These are phyloP conservation scores for Tanacetum coccineum DNA, from an alignment of 129 eudicot genomes.

Conservation along the genomic window DNA sequence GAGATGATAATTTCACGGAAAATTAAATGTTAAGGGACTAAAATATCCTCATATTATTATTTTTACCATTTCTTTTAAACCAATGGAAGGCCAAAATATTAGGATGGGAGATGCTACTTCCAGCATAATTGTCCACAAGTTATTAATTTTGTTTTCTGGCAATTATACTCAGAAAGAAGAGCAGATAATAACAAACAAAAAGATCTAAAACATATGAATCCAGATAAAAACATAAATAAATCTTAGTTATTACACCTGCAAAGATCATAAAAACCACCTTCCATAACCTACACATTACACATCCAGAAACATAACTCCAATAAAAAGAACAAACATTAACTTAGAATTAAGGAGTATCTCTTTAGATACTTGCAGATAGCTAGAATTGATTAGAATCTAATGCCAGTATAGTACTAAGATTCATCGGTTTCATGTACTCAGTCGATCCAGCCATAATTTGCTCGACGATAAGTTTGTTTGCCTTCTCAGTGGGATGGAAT, in stretches of 20 bases:
- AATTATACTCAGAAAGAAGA: neutral
- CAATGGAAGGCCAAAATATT: no score
- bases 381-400: constrained; percentile 23
- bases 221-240: neutral
- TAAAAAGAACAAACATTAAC: neutral
- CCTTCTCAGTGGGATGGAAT: constrained; percentile 59
- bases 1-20: no score
- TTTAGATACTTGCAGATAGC: constrained; percentile 10
- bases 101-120: no score
- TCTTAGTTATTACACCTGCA: constrained; percentile 15
- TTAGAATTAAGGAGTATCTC: neutral
- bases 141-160: no score
- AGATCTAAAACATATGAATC: neutral
- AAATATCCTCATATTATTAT: no score
- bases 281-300: constrained; percentile 1
- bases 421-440: constrained; percentile 43
- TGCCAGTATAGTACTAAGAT: constrained; percentile 46
- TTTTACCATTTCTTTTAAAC: no score
- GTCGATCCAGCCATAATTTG: constrained; percentile 34
- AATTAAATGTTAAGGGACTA: no score
- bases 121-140: no score
- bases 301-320: constrained; percentile 24
- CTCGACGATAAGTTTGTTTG: constrained; percentile 37
- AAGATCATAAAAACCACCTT: constrained; percentile 1
- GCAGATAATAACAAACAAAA: neutral